Base-by-base conservation (phyloP, 2,329 filamentous ascomycete genomes). In the Xylariomycetidae sp. region DNA sequence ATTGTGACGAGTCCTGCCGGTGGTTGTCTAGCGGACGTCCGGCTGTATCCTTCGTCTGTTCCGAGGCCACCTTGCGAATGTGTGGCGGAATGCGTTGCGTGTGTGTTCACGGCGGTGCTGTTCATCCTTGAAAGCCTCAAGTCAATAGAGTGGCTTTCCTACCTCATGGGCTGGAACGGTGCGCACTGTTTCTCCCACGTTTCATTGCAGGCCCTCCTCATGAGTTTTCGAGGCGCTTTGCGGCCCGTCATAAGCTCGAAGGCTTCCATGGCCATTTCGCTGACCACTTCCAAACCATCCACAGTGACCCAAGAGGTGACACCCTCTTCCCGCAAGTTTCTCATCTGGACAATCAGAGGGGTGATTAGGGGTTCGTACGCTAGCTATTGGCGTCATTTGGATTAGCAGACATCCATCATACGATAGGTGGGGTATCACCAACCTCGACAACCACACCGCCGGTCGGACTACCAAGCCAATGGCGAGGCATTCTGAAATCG, bases 211-310 rank as follows among this genome's bases (percentile, higher is more conserved):
- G 79, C 75, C 33, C 72, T 65, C 40, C 77, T 72, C 82, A 87
- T 87, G 16, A 82, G 57, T 28, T 71, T 65, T 34, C 79, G 72
- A 2, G 83, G 83, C 12, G 82, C 82, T 54, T 80, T 73, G 29
- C 82, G 72, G 5, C 82, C 82, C 0, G 82, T 86, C 63, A 86
- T 82, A 15, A 86, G 61, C 58, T 87, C 82, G 50, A 86, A 87
- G 34, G 85, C 80, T 19, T 82, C 82, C 54, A 82, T 82, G 1
- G 79, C 82, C 64, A 86, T 83, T 55, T 87, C 83, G 4, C 77
- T 74, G 12, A 87, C 65, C 26, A 85, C 74, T 44, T 85, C 81
- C 7, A 87, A 61, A 0, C 82, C 82, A 49, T 86, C 80, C 30
- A 86, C 73, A 26, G 84, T 67, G 0, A 82, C 76, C 82, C 82